Conservation (phyloP, 2,329 filamentous ascomycete species). For the Alternaria viburni region DNA sequence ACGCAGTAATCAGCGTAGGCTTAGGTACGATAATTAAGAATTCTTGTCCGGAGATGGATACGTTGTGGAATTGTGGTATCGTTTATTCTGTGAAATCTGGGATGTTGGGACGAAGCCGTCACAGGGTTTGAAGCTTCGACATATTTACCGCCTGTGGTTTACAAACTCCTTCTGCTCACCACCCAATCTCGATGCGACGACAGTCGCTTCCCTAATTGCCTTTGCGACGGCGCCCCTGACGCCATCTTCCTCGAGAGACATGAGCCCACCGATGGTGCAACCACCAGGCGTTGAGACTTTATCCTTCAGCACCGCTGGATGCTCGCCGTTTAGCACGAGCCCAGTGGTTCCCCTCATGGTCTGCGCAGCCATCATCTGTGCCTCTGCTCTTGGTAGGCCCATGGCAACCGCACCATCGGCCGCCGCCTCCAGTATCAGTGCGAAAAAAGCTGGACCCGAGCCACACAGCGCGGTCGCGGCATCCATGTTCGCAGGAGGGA, state of each 20-base stretch:
- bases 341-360: constrained; percentile 76
- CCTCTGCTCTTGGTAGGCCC: constrained; percentile 75
- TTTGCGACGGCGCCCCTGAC: constrained; percentile 71
- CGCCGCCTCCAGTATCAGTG: constrained; percentile 75
- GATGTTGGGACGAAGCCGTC: not conserved
- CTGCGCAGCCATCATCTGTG: constrained; percentile 79
- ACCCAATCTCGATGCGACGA: constrained; percentile 70
- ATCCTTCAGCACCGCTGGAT: constrained; percentile 76
- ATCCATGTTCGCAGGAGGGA: constrained; percentile 73
- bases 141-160: constrained; percentile 50
- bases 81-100: not conserved
- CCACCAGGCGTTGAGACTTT: constrained; percentile 80
- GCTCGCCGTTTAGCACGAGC: constrained; percentile 72
- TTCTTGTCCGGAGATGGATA: not conserved
- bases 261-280: constrained; percentile 75
- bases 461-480: constrained; percentile 76
- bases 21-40: constrained; percentile 4
- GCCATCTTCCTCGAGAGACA: constrained; percentile 75
- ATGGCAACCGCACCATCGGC: constrained; percentile 80
- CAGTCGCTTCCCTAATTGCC: constrained; percentile 73
- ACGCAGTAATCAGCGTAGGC: constrained; percentile 7
- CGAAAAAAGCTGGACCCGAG: constrained; percentile 77
- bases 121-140: not conserved
- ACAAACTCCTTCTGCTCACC: constrained; percentile 58
- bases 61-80: constrained; percentile 12